phyloP scores from a whole-genome alignment of 345 rosid species.

The Citrus cavaleriei region DNA sequence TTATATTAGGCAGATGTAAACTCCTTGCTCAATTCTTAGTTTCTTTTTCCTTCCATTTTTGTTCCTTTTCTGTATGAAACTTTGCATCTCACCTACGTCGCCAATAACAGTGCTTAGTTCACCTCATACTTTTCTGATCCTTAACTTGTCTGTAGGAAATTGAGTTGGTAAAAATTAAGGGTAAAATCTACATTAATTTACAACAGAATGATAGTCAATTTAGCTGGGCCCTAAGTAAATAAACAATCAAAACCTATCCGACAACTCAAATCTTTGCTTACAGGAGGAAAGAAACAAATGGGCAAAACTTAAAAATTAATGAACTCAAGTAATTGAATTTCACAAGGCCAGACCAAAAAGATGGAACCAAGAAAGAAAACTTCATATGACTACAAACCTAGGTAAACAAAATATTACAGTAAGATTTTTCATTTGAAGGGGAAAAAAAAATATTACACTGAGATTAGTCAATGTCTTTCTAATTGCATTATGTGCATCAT shows the following conservation, averaged over 20 bases:
- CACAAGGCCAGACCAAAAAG: conserved; percentile 10
- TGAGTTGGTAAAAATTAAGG: no score
- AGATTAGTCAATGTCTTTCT: conserved; percentile 23
- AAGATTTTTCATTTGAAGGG: conserved; percentile 3
- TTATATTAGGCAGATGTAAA: no score
- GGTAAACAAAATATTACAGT: conserved; percentile 26
- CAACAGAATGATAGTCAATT: not conserved
- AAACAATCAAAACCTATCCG: not conserved
- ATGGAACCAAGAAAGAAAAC: conserved; percentile 5
- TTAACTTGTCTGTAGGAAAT: no score
- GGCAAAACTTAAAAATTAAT: not conserved
- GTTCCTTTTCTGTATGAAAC: no score
- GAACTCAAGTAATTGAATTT: conserved; percentile 11
- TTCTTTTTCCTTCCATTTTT: no score
- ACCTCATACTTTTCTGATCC: no score
- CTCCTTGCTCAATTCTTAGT: no score
- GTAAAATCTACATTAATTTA: no score
- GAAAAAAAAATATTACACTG: conserved; percentile 3
- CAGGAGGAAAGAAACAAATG: not conserved
- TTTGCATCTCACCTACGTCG: no score
- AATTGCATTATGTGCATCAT: conserved; percentile 24
- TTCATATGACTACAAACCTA: conserved; percentile 27
- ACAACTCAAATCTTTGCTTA: not conserved
- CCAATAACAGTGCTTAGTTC: no score
- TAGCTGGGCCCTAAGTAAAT: not conserved